Evolutionary conservation across 371 early-diverging fungal genomes (phyloP), one percentile per base, ranked within the genome.

Genomic region (Haplosporangium sp.): DNA sequence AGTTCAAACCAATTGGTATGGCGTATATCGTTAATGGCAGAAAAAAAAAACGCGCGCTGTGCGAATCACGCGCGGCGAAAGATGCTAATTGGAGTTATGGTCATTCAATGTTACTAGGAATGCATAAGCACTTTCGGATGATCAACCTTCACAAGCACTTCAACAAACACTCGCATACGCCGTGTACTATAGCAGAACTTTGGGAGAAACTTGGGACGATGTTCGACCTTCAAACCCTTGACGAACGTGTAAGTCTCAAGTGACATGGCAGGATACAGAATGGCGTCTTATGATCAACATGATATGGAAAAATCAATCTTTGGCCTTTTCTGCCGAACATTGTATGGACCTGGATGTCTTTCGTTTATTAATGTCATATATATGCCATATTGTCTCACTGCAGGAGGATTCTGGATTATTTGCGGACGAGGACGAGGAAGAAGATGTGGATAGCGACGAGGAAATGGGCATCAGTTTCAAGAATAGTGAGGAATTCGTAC

Each of bases 81-180:
- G 51, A 61, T 18, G 13, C 18, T n/a, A 23, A 42, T 20, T 5
- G 36, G 13, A 16, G 0, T n/a, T 40, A 9, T 47, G 18, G 11
- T 41, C 40, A 43, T 55, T 46, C 14, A n/a, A 12, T 47, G 46
- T 13, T 42, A 7, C 0, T 58, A 90, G 90, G 90, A 6, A 86
- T 87, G 64, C 90, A 90, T 62, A 88, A 86, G 59, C 88, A 90
- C 59, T 90, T 90, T 67, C 80, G 90, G 18, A 86, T 90, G 56
- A 83, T 90, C 47, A 87, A 87, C 63, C 83, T 90, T 18, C 87
- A 88, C 57, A 84, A 74, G 23, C 85, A 84, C 52, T 87, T 87
- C 65, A 90, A 86, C 68, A 85, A 86, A 70, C 60, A 75, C 37
- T 85, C 85, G 52, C 83, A 81, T 7, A 80, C 82, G 0, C 66